These are phyloP conservation scores for Fusarium irregulare DNA, from an alignment of 2,329 filamentous ascomycete species.

Conservation along the genomic window DNA sequence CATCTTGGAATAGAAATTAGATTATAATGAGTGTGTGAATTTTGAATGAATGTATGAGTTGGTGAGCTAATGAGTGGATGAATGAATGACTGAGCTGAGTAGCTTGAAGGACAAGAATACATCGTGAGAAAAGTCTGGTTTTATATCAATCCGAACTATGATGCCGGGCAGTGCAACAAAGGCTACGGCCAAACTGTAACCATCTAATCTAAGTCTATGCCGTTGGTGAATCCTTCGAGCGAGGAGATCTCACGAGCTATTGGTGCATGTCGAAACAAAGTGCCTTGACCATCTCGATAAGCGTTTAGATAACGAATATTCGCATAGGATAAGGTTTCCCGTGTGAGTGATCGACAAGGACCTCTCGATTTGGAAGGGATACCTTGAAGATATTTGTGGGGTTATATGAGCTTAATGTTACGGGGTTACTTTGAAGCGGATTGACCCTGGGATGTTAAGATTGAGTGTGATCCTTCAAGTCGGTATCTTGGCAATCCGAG, in stretches of 20 bases:
- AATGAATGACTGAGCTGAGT: neutral
- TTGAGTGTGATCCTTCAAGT: neutral
- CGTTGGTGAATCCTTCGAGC: neutral
- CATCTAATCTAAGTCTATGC: neutral
- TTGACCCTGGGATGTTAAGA: neutral
- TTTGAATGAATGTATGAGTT: neutral
- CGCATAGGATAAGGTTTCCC: neutral
- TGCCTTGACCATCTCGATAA: neutral
- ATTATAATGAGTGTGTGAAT: neutral
- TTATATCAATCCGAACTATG: neutral
- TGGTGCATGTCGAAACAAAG: neutral
- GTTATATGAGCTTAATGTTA: slow-evolving; percentile 2
- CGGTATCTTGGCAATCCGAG: neutral
- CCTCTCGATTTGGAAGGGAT: neutral
- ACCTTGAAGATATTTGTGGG: neutral
- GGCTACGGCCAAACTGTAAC: neutral
- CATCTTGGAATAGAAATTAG: neutral
- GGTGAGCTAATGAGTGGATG: neutral
- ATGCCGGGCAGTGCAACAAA: neutral
- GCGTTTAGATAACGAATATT: neutral
- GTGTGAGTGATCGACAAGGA: neutral
- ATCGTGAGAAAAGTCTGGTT: neutral
- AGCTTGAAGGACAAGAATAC: neutral
- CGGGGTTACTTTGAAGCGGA: neutral
- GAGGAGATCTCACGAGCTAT: neutral